Conservation (phyloP, 768 basidiomycete species). For the Boletus insuetus region DNA sequence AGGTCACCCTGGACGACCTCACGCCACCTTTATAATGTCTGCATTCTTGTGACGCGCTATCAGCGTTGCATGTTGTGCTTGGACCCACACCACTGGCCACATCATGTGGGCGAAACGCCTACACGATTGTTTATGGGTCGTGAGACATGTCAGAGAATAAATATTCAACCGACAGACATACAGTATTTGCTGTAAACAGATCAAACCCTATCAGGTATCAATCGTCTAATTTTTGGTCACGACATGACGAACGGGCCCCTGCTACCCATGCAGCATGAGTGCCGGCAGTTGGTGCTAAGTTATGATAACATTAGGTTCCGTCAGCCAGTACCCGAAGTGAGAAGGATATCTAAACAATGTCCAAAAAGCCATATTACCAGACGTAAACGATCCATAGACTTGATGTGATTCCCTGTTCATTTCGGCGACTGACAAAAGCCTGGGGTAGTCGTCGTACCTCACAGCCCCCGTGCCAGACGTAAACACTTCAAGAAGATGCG, state of each 20-base stretch:
- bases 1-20: conserved; percentile 4
- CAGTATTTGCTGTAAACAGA: background rate
- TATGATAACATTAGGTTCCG: conserved; percentile 9
- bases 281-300: conserved; percentile 12
- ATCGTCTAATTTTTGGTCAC: background rate
- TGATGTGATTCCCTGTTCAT: background rate
- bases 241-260: background rate
- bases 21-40: conserved; percentile 17
- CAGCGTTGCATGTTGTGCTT: conserved; percentile 1
- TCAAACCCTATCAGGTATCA: conserved; percentile 7
- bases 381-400: conserved; percentile 18
- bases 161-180: background rate
- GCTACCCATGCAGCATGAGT: background rate
- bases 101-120: background rate
- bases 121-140: conserved; percentile 4
- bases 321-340: background rate
- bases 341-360: background rate
- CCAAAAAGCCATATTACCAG: conserved; percentile 17
- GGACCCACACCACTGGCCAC: conserved; percentile 17
- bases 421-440: too few species aligned
- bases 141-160: conserved; percentile 2
- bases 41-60: conserved; percentile 8
- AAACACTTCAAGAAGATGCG: too few species aligned
- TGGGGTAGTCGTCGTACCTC: too few species aligned
- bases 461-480: too few species aligned